phyloP scores from a whole-genome alignment of 768 basidiomycete species.

The Strobilomyces confusus region DNA sequence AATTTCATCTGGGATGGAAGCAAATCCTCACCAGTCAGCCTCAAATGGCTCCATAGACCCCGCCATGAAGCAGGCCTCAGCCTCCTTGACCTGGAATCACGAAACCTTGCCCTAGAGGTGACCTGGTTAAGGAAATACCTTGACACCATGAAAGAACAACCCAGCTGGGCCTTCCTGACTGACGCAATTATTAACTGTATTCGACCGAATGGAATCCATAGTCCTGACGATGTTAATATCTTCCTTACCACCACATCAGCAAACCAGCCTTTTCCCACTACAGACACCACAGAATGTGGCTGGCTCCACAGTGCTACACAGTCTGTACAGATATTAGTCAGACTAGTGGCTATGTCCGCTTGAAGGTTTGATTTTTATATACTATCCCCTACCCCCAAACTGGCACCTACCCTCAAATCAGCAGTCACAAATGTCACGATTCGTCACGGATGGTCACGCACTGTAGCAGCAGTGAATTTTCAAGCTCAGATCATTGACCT shows the following conservation, averaged over 20 bases:
- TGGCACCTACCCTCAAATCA: too few species aligned
- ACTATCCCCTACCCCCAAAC: too few species aligned
- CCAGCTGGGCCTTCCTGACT: neutral
- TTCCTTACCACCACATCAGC: neutral
- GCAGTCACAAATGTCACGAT: too few species aligned
- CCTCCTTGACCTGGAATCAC: neutral
- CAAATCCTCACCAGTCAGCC: neutral
- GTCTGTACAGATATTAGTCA: too few species aligned
- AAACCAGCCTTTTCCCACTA: too few species aligned
- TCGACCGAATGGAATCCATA: neutral
- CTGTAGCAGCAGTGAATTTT: too few species aligned
- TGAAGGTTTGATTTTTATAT: too few species aligned
- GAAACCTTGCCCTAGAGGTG: neutral
- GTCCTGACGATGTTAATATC: neutral
- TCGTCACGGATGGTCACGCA: too few species aligned
- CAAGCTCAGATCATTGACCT: too few species aligned
- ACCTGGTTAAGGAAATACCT: neutral
- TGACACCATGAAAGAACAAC: neutral
- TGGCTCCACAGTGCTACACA: too few species aligned
- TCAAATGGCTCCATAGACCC: neutral
- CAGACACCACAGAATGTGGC: too few species aligned
- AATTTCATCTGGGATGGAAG: neutral
- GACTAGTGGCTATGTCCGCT: too few species aligned
- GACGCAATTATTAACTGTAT: neutral
- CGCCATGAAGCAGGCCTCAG: neutral